Conservation (phyloP, 2,329 filamentous ascomycete species). For the Pseudomassariella vexata region DNA sequence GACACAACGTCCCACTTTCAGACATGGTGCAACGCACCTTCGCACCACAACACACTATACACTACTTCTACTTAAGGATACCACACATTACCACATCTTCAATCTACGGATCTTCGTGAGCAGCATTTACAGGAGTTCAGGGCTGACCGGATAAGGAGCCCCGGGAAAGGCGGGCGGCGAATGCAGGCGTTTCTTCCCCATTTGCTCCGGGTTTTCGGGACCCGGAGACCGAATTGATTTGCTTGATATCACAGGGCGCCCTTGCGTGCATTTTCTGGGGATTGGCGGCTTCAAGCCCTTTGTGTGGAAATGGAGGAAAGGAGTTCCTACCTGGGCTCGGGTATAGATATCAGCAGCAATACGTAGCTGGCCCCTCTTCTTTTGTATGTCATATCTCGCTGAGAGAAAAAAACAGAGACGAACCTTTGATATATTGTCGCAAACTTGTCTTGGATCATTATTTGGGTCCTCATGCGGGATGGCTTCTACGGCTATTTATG, state of each 20-base stretch:
- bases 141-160: background rate
- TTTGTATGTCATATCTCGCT: constrained; percentile 4
- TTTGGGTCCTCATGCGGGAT: too few relatives aligned
- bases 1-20: background rate
- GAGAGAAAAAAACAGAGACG: too few relatives aligned
- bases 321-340: background rate
- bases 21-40: constrained; percentile 11
- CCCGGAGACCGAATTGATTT: too few relatives aligned
- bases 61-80: constrained; percentile 4
- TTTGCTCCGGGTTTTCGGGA: too few relatives aligned
- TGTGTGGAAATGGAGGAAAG: background rate
- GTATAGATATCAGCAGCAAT: constrained; percentile 1
- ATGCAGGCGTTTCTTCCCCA: constrained; percentile 11
- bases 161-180: constrained; percentile 9
- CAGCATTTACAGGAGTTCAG: constrained; percentile 25
- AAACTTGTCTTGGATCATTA: too few relatives aligned
- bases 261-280: constrained; percentile 5
- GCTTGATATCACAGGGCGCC: constrained; percentile 2
- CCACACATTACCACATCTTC: too few relatives aligned
- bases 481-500: too few relatives aligned
- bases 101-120: constrained; percentile 3
- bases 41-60: constrained; percentile 1
- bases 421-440: too few relatives aligned
- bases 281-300: constrained; percentile 1
- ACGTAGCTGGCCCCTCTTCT: constrained; percentile 3